phyloP scores from a whole-genome alignment of 257 asterid genomes.

The Nicotiana otophora region DNA sequence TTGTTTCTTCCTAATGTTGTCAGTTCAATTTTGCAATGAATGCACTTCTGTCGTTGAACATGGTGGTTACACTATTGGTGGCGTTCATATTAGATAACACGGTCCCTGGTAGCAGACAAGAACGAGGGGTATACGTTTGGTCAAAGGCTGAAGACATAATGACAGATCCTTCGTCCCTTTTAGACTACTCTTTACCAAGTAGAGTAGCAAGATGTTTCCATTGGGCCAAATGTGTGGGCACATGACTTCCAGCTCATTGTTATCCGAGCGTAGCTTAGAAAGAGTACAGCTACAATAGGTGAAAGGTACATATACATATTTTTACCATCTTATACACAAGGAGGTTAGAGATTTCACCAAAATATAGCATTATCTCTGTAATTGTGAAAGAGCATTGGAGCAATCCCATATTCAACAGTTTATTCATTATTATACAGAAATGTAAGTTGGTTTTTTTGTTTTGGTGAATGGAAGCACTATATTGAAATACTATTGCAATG shows the following conservation, averaged over 20 bases:
- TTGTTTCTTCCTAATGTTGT: conserved; percentile 10
- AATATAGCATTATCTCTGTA: background rate
- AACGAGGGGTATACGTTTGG: conserved; percentile 87
- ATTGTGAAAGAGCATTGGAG: background rate
- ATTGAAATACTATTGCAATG: background rate
- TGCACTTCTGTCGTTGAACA: conserved; percentile 74
- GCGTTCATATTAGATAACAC: conserved; percentile 83
- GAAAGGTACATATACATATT: conserved; percentile 8
- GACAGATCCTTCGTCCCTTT: conserved; percentile 50
- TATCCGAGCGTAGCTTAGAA: conserved; percentile 1
- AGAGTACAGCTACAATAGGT: conserved; percentile 13
- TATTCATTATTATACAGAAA: background rate
- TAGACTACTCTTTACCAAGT: conserved; percentile 58
- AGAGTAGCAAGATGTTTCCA: conserved; percentile 43
- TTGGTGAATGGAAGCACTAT: background rate
- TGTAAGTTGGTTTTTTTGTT: background rate
- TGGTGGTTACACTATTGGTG: conserved; percentile 69
- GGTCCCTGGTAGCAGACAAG: conserved; percentile 80
- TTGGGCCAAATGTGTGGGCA: conserved; percentile 76
- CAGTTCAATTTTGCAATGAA: conserved; percentile 83
- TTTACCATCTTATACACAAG: conserved; percentile 6
- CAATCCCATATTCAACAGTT: background rate
- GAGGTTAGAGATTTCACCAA: background rate
- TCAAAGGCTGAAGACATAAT: conserved; percentile 56
- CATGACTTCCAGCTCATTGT: conserved; percentile 13